phyloP scores from a whole-genome alignment of 768 basidiomycete species.

The Trametes sanguinea region DNA sequence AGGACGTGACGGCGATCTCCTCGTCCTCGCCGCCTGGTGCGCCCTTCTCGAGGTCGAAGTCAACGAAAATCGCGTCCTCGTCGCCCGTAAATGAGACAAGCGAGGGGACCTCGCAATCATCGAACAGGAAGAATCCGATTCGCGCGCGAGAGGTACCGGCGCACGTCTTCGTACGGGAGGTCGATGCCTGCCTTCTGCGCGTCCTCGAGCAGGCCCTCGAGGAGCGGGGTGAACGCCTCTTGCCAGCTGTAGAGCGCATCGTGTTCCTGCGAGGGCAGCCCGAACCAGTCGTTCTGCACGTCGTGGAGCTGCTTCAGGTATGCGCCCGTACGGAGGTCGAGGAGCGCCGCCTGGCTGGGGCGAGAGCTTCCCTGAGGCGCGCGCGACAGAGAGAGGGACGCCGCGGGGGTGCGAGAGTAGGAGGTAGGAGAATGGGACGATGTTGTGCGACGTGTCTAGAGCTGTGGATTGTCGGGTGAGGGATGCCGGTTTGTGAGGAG shows the following conservation, averaged over 20 bases:
- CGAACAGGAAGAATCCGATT: constrained; percentile 78
- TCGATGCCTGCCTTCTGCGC: constrained; percentile 36
- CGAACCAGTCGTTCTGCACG: constrained; percentile 80
- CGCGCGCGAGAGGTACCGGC: constrained; percentile 60
- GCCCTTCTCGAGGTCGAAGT: constrained; percentile 29
- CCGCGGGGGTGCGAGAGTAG: constrained; percentile 47
- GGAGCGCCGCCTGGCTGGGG: constrained; percentile 40
- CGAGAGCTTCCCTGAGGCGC: constrained; percentile 38
- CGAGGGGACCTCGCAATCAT: constrained; percentile 72
- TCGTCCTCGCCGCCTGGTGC: constrained; percentile 26
- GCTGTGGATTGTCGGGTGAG: constrained; percentile 47
- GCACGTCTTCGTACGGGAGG: constrained; percentile 32
- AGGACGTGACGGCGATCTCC: constrained; percentile 45
- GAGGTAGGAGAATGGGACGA: constrained; percentile 54
- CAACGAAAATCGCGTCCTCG: constrained; percentile 59
- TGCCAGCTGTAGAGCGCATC: constrained; percentile 67
- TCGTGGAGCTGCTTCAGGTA: constrained; percentile 65
- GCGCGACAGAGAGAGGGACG: constrained; percentile 40
- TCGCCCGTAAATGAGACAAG: constrained; percentile 65
- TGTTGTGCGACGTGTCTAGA: constrained; percentile 48
- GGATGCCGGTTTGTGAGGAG: constrained; percentile 42
- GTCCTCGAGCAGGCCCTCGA: constrained; percentile 58
- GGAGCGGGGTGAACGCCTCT: constrained; percentile 61
- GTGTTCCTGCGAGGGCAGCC: constrained; percentile 42
- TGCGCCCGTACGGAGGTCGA: constrained; percentile 65